These are phyloP conservation scores for Podospora conica DNA, from an alignment of 495 filamentous ascomycete genomes.

Conservation along the genomic window DNA sequence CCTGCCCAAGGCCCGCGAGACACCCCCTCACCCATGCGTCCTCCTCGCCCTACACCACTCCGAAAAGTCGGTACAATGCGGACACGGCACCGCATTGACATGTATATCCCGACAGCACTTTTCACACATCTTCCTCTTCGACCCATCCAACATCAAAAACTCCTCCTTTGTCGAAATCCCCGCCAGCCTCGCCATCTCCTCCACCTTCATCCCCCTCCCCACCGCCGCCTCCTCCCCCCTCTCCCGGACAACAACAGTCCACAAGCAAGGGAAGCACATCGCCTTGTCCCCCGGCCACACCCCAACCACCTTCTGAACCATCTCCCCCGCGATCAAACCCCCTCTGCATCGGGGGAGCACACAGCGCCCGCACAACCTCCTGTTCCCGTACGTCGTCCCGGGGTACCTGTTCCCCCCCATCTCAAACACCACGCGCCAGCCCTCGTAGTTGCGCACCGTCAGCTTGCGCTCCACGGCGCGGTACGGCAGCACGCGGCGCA, in stretches of 20 bases:
- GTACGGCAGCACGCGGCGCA: neutral
- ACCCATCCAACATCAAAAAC: slow-evolving; percentile 9
- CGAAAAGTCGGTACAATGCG: slow-evolving; percentile 8
- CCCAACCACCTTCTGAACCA: neutral
- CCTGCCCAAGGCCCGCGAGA: neutral
- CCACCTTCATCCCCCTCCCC: neutral
- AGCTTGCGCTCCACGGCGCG: slow-evolving; percentile 3
- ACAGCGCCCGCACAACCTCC: slow-evolving; percentile 4
- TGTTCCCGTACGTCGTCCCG: slow-evolving; percentile 7
- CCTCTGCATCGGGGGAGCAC: slow-evolving; percentile 1
- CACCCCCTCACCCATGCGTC: neutral
- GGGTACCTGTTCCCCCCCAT: slow-evolving; percentile 5
- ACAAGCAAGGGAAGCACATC: slow-evolving; percentile 10
- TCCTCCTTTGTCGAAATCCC: slow-evolving; percentile 2
- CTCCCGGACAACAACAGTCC: neutral
- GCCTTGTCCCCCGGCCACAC: slow-evolving; percentile 7
- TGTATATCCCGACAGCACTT: slow-evolving; percentile 6
- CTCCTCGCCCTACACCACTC: slow-evolving; percentile 8
- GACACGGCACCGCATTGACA: slow-evolving; percentile 11
- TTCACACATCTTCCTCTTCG: slow-evolving; percentile 4
- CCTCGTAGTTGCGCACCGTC: slow-evolving; percentile 2
- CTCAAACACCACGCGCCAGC: slow-evolving; percentile 10
- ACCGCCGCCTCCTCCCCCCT: neutral
- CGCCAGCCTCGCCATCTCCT: neutral
- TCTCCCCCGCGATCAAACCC: neutral